phyloP scores from a whole-genome alignment of 805 yeast genomes.

The Lachancea quebecensis region DNA sequence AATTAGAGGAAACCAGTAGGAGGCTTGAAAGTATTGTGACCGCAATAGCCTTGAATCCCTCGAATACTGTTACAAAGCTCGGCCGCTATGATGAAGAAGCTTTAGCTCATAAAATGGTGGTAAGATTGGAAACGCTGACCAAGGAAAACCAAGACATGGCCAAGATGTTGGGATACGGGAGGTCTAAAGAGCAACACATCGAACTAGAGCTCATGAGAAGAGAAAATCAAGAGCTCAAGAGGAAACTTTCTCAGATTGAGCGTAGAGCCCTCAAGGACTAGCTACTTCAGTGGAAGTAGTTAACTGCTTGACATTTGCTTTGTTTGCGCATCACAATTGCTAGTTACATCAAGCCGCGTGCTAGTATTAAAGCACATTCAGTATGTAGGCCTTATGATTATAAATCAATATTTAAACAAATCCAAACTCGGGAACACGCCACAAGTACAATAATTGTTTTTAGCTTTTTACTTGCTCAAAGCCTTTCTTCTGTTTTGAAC shows the following conservation, averaged over 20 bases:
- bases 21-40: slow-evolving; percentile 58
- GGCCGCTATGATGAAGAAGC: slow-evolving; percentile 72
- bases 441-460: background rate
- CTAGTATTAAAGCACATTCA: background rate
- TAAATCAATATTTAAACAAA: background rate
- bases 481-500: slow-evolving; percentile 66
- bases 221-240: slow-evolving; percentile 43
- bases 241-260: slow-evolving; percentile 8
- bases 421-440: background rate
- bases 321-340: background rate
- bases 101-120: slow-evolving; percentile 63
- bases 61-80: slow-evolving; percentile 38
- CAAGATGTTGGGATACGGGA: slow-evolving; percentile 69
- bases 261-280: slow-evolving; percentile 1
- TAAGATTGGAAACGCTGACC: slow-evolving; percentile 51
- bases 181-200: slow-evolving; percentile 61
- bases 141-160: slow-evolving; percentile 66
- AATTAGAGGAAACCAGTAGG: slow-evolving; percentile 53
- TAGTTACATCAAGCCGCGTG: background rate
- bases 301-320: too few relatives aligned
- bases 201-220: slow-evolving; percentile 55
- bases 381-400: background rate
- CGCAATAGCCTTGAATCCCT: slow-evolving; percentile 47
- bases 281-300: background rate
- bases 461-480: slow-evolving; percentile 14